Evolutionary conservation across 176 grass and related monocot species (phyloP).

Genomic region (Avena insularis): DNA sequence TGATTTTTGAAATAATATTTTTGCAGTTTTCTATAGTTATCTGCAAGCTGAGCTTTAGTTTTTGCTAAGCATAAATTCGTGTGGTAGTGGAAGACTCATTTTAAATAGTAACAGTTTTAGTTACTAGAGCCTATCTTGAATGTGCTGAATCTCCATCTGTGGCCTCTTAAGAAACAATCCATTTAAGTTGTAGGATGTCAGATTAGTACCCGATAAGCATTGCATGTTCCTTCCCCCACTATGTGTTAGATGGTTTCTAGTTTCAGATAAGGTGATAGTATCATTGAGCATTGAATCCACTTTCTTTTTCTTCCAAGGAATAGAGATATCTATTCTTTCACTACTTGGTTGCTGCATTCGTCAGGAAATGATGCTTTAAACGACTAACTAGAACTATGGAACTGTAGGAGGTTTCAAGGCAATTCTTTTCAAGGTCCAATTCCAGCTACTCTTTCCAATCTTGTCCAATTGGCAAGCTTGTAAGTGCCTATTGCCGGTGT

Average conservation of each 20-base stretch:
- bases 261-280: background rate
- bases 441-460: slow-evolving; percentile 62
- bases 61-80: background rate
- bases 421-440: slow-evolving; percentile 75
- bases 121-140: background rate
- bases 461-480: slow-evolving; percentile 47
- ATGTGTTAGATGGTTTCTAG: background rate
- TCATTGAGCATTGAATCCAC: slow-evolving; percentile 21
- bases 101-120: background rate
- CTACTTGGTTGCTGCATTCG: background rate
- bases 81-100: background rate
- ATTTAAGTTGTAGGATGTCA: background rate
- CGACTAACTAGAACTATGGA: slow-evolving; percentile 21
- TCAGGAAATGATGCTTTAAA: background rate
- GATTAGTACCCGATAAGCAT: background rate
- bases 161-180: background rate
- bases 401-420: slow-evolving; percentile 67
- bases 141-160: background rate
- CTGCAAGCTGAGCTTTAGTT: background rate
- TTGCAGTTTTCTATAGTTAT: background rate
- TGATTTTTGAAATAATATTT: background rate
- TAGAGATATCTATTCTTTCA: background rate
- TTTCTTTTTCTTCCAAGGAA: background rate
- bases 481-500: background rate
- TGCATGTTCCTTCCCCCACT: background rate